Evolutionary conservation across 2,329 filamentous ascomycete genomes (phyloP).

Genomic region (Botrytis hyacinthi): DNA sequence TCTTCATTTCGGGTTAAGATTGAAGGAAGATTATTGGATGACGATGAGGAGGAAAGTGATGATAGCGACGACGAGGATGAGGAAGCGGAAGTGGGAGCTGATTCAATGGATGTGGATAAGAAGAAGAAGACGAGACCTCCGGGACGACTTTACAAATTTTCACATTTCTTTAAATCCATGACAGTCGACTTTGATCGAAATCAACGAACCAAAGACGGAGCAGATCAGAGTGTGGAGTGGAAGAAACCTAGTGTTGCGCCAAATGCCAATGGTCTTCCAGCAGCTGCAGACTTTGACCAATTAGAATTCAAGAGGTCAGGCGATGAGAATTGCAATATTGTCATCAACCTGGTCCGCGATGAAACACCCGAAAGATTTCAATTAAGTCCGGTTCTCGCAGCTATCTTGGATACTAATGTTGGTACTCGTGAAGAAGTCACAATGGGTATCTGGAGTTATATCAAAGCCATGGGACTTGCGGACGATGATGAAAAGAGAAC

Average conservation of each 20-base stretch:
- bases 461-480: conserved; percentile 78
- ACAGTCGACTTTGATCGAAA: conserved; percentile 70
- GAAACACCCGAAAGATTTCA: conserved; percentile 83
- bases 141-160: conserved; percentile 58
- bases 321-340: conserved; percentile 90
- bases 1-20: conserved; percentile 89
- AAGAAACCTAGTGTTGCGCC: conserved; percentile 66
- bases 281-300: conserved; percentile 80
- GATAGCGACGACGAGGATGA: conserved; percentile 49
- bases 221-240: conserved; percentile 73
- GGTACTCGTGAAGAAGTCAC: conserved; percentile 85
- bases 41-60: conserved; percentile 54
- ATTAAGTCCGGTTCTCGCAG: conserved; percentile 74
- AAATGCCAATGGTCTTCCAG: conserved; percentile 49
- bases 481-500: conserved; percentile 94
- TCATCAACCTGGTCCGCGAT: conserved; percentile 79
- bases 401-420: conserved; percentile 81
- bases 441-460: conserved; percentile 94
- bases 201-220: conserved; percentile 54
- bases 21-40: conserved; percentile 78
- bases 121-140: conserved; percentile 43
- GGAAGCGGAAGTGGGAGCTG: conserved; percentile 39
- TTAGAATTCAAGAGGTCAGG: conserved; percentile 87
- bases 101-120: conserved; percentile 56
- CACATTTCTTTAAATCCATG: conserved; percentile 80